Evolutionary conservation across 2,329 filamentous ascomycete genomes (phyloP).

Genomic region (Stromatinia cepivora): DNA sequence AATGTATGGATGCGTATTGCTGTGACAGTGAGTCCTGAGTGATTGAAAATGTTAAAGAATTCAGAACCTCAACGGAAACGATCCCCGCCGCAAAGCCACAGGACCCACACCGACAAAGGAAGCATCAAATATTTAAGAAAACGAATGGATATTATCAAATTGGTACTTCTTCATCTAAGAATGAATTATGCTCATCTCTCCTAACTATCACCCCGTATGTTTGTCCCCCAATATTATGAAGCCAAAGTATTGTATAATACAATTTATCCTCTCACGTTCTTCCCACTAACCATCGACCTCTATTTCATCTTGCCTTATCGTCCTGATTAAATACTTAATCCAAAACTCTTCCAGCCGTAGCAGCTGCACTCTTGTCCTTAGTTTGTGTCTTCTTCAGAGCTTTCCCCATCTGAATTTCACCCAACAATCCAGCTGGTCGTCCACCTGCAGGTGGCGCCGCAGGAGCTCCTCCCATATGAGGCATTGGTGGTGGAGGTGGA

Average conservation of each 20-base stretch:
- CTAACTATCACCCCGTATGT: background rate
- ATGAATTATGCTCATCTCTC: slow-evolving; percentile 15
- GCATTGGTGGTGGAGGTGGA: slow-evolving; percentile 46
- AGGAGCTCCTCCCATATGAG: slow-evolving; percentile 39
- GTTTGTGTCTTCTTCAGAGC: slow-evolving; percentile 84
- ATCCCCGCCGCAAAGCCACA: background rate
- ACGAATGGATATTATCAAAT: slow-evolving; percentile 14
- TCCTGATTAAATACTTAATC: slow-evolving; percentile 25
- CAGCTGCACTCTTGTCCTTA: slow-evolving; percentile 75
- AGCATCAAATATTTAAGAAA: background rate
- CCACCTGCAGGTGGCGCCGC: slow-evolving; percentile 38
- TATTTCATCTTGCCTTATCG: background rate
- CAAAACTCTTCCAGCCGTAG: slow-evolving; percentile 74
- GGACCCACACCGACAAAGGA: background rate
- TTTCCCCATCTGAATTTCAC: slow-evolving; percentile 79
- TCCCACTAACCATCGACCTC: background rate
- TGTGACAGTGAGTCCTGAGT: background rate
- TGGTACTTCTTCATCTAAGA: slow-evolving; percentile 5
- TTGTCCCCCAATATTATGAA: background rate
- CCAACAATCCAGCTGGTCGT: slow-evolving; percentile 66
- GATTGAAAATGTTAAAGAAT: background rate
- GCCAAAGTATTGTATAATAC: slow-evolving; percentile 8
- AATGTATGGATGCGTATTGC: background rate
- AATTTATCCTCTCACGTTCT: background rate
- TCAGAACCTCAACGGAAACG: background rate